Evolutionary conservation across 352 stramenopile species (phyloP).

Genomic region (Globisporangium ultimum): DNA sequence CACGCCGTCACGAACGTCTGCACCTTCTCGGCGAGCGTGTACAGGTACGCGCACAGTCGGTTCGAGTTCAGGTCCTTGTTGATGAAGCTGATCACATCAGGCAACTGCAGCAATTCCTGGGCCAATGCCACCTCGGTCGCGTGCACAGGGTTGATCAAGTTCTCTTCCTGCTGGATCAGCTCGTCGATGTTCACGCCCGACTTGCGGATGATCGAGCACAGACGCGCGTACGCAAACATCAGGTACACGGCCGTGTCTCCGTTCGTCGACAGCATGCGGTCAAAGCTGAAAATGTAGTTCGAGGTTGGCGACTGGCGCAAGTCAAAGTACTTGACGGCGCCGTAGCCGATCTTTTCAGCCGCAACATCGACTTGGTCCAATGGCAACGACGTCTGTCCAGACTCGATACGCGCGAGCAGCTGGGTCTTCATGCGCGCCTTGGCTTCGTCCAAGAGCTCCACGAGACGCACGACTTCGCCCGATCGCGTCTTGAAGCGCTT

Average conservation of each 20-base stretch:
- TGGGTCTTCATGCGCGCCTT: constrained; percentile 94
- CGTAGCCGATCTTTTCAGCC: constrained; percentile 97
- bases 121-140: constrained; percentile 89
- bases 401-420: constrained; percentile 89
- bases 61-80: constrained; percentile 96
- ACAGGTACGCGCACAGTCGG: constrained; percentile 98
- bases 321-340: constrained; percentile 99
- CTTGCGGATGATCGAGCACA: constrained; percentile 97
- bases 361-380: constrained; percentile 92
- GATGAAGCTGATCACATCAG: constrained; percentile 93
- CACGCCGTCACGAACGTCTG: constrained; percentile 99
- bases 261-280: constrained; percentile 99
- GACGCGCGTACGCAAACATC: constrained; percentile 98
- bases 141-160: constrained; percentile 68
- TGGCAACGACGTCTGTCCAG: constrained; percentile 85
- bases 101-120: constrained; percentile 95
- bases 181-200: constrained; percentile 82
- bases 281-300: constrained; percentile 99
- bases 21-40: constrained; percentile 95
- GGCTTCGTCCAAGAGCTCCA: constrained; percentile 99
- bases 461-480: constrained; percentile 96
- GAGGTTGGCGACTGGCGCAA: constrained; percentile 96
- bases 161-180: constrained; percentile 48
- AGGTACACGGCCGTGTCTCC: constrained; percentile 99
- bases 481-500: constrained; percentile 98